Evolutionary conservation across 495 filamentous ascomycete genomes (phyloP).

Genomic region (Talaromyces wortmannii): DNA sequence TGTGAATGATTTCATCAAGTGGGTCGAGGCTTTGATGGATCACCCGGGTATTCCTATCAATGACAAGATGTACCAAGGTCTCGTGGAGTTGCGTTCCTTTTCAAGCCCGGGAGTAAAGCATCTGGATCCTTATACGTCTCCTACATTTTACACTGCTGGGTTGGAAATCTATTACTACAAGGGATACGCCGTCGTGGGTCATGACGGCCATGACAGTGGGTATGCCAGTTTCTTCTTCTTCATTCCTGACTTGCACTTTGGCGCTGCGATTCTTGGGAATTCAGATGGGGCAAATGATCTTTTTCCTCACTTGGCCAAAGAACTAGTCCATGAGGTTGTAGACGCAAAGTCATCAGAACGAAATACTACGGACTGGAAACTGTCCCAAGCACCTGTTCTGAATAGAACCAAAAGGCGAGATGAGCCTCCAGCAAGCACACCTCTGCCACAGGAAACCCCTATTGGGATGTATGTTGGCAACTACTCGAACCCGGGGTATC

Average conservation of each 20-base stretch:
- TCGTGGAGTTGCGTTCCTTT: constrained; percentile 4
- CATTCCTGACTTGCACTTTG: constrained; percentile 9
- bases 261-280: constrained; percentile 9
- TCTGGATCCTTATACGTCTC: constrained; percentile 5
- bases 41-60: constrained; percentile 7
- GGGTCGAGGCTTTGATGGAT: constrained; percentile 21
- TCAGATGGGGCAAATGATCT: not conserved
- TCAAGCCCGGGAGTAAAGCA: not conserved
- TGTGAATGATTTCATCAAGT: constrained; percentile 36
- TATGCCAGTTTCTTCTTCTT: constrained; percentile 9
- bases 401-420: not conserved
- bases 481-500: constrained; percentile 11
- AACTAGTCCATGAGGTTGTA: constrained; percentile 6
- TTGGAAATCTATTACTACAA: constrained; percentile 10
- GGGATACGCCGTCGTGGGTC: constrained; percentile 9
- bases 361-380: not conserved
- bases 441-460: constrained; percentile 1
- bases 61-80: constrained; percentile 8
- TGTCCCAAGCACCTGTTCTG: not conserved
- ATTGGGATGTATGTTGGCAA: constrained; percentile 4
- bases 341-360: not conserved
- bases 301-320: not conserved
- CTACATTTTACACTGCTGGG: constrained; percentile 8
- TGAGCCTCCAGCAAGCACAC: not conserved
- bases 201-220: constrained; percentile 8